Conservation (phyloP, 495 filamentous ascomycete species). For the Bacidia gigantensis region DNA sequence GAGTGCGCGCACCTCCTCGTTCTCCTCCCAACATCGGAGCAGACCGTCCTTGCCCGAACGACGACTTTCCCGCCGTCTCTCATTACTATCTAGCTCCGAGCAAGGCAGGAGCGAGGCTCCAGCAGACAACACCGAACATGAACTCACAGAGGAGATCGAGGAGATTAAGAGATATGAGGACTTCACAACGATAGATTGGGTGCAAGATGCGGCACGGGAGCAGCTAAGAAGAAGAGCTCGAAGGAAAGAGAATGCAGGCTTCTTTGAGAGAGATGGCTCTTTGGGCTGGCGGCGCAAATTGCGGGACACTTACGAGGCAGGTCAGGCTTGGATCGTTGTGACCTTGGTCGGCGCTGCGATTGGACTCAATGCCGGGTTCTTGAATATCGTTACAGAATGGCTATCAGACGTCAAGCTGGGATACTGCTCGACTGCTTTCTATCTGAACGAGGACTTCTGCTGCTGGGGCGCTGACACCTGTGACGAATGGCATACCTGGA, state of each 20-base stretch:
- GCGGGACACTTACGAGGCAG: conserved; percentile 84
- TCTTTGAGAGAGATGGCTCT: conserved; percentile 57
- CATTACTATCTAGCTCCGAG: conserved; percentile 53
- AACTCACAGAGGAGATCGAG: conserved; percentile 86
- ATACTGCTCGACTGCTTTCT: conserved; percentile 88
- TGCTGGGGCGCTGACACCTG: conserved; percentile 97
- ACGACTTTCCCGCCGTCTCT: conserved; percentile 54
- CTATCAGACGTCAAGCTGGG: conserved; percentile 89
- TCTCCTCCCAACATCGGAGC: conserved; percentile 35
- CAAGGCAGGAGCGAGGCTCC: conserved; percentile 38
- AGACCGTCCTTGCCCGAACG: conserved; percentile 43
- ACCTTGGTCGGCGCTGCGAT: conserved; percentile 87
- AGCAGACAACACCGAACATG: conserved; percentile 30
- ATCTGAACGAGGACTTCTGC: conserved; percentile 95
- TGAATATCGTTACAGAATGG: conserved; percentile 97
- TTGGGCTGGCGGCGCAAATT: conserved; percentile 73
- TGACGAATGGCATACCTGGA: conserved; percentile 84
- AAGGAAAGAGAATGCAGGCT: conserved; percentile 57
- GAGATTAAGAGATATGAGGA: conserved; percentile 97
- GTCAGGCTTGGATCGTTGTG: conserved; percentile 96
- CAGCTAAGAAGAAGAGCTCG: conserved; percentile 65
- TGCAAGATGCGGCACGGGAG: conserved; percentile 90
- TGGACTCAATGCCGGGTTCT: conserved; percentile 79
- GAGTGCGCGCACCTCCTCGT: conserved; percentile 49
- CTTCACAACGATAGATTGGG: conserved; percentile 99